Conservation (phyloP, 139 green algal species). For the Closterium sp. region DNA sequence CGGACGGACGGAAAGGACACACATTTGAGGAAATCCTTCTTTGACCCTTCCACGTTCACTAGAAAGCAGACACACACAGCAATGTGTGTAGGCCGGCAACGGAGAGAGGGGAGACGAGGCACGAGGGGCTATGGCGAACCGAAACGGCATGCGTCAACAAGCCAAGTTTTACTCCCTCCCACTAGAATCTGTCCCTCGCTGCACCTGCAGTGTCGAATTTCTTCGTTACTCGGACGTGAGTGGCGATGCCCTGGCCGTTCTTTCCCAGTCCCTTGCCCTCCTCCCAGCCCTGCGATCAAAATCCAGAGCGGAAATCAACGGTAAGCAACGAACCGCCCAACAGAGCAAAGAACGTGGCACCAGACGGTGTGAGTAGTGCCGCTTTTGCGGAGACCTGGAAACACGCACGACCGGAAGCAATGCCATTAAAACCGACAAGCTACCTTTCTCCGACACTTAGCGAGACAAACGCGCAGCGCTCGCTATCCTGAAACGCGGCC, state of each 20-base stretch:
- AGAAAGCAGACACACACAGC: too few relatives aligned
- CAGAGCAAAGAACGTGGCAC: neutral
- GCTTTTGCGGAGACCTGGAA: neutral
- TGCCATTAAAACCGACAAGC: neutral
- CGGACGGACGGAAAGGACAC: too few relatives aligned
- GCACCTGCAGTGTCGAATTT: constrained; percentile 22
- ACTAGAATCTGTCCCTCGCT: neutral
- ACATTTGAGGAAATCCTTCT: too few relatives aligned
- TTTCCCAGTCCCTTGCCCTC: constrained; percentile 40
- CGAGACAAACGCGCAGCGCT: too few relatives aligned
- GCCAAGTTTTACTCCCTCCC: too few relatives aligned
- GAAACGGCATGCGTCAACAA: too few relatives aligned
- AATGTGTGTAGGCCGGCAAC: too few relatives aligned
- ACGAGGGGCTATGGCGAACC: too few relatives aligned
- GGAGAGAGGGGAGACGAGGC: too few relatives aligned
- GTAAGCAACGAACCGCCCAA: neutral
- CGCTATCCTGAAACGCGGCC: neutral
- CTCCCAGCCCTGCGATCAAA: constrained; percentile 27
- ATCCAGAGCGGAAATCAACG: neutral
- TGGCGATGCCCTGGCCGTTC: constrained; percentile 36
- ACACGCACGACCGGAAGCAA: neutral
- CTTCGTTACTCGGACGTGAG: constrained; percentile 36
- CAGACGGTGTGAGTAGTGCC: too few relatives aligned
- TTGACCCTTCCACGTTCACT: too few relatives aligned
- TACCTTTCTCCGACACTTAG: neutral